A percentile compares a stretch with the other conserved stretches of the same genome.
phyloP scores from a whole-genome alignment of 208 protist species.

The Trypanosoma scelopori region DNA sequence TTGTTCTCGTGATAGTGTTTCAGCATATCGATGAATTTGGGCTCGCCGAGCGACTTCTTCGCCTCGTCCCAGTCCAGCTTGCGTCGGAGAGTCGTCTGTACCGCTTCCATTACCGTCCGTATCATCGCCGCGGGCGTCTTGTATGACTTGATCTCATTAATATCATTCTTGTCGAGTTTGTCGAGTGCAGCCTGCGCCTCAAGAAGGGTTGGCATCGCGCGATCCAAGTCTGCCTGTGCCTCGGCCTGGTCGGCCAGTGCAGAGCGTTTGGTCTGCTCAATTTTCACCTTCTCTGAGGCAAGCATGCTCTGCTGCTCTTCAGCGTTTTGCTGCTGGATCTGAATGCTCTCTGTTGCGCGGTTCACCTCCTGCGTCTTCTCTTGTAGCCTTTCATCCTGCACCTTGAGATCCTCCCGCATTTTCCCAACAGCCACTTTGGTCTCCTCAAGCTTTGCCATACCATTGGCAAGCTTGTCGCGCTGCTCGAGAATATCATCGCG shows the following conservation, averaged over 20 bases:
- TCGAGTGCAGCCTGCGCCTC: constrained; percentile 95
- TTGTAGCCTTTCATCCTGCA: constrained; percentile 86
- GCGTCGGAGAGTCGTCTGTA: constrained; percentile 95
- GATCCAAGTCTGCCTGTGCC: constrained; percentile 95
- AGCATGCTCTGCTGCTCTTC: constrained; percentile 97
- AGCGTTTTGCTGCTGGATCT: constrained; percentile 94
- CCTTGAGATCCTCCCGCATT: constrained; percentile 91
- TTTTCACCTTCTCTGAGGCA: constrained; percentile 93
- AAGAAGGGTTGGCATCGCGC: constrained; percentile 96
- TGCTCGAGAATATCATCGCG: constrained; percentile 92
- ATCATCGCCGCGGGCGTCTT: constrained; percentile 95
- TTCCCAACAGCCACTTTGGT: constrained; percentile 89
- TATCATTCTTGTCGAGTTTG: constrained; percentile 95
- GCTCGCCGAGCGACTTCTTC: constrained; percentile 95
- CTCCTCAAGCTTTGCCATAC: constrained; percentile 93
- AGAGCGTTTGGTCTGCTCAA: constrained; percentile 92
- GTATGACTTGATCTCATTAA: constrained; percentile 98
- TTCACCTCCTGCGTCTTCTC: constrained; percentile 87
- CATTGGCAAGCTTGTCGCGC: constrained; percentile 96
- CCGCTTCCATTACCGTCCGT: constrained; percentile 94
- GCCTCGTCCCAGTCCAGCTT: constrained; percentile 95
- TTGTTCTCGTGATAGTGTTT: constrained; percentile 97
- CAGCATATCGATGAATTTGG: constrained; percentile 96
- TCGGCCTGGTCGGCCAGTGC: constrained; percentile 88
- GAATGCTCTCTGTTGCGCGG: constrained; percentile 92